Conservation (phyloP, 2,329 filamentous ascomycete species). For the Penicillium sp. region DNA sequence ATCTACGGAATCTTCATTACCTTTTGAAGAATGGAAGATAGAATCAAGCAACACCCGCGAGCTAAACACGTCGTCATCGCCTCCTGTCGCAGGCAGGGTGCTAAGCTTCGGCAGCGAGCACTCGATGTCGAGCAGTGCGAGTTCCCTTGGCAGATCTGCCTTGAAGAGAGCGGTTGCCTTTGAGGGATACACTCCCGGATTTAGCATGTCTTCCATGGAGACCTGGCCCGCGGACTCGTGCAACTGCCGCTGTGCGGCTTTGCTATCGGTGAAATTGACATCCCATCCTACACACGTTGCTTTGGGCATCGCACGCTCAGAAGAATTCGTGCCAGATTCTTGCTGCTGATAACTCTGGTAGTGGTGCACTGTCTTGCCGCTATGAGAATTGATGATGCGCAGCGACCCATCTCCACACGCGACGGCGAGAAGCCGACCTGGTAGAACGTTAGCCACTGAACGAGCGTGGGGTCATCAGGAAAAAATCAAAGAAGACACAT, state of each 20-base stretch:
- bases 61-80: constrained; percentile 66
- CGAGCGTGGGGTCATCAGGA: not conserved
- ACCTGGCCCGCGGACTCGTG: constrained; percentile 33
- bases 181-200: constrained; percentile 37
- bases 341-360: constrained; percentile 44
- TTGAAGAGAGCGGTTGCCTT: constrained; percentile 38
- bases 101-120: constrained; percentile 72
- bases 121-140: constrained; percentile 73
- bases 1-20: constrained; percentile 70
- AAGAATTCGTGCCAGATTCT: constrained; percentile 3
- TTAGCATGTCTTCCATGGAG: constrained; percentile 43
- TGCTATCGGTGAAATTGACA: constrained; percentile 52
- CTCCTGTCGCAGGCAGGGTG: constrained; percentile 62
- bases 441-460: not conserved
- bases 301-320: constrained; percentile 15
- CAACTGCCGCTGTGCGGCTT: constrained; percentile 43
- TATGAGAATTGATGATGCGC: constrained; percentile 73
- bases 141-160: constrained; percentile 64
- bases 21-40: constrained; percentile 61
- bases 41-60: constrained; percentile 65
- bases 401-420: constrained; percentile 79
- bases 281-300: constrained; percentile 54
- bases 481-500: not conserved
- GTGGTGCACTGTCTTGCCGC: constrained; percentile 73
- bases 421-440: constrained; percentile 67